phyloP scores from a whole-genome alignment of 2,329 filamentous ascomycete species.

The Botryotinia calthae region DNA sequence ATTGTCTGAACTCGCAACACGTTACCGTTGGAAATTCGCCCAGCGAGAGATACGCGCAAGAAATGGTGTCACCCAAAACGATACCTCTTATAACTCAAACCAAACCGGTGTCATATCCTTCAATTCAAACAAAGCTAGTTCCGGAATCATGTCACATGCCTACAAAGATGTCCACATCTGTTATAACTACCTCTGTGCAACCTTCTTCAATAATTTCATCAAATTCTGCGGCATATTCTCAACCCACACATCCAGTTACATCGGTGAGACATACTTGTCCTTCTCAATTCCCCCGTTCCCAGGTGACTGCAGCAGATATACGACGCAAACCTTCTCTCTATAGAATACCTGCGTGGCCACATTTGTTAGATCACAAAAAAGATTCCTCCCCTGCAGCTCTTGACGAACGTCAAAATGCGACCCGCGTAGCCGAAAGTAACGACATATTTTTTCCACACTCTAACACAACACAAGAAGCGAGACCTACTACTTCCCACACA shows the following conservation, averaged over 20 bases:
- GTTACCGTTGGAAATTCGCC: not conserved
- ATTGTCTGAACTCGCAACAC: not conserved
- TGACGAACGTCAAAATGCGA: not conserved
- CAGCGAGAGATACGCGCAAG: not conserved
- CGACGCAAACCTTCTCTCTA: constrained; percentile 35
- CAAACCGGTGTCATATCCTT: not conserved
- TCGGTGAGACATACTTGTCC: not conserved
- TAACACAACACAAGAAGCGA: not conserved
- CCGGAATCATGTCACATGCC: not conserved
- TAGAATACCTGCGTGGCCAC: constrained; percentile 30
- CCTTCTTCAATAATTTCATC: not conserved
- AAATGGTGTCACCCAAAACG: constrained; percentile 18
- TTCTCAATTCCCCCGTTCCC: not conserved
- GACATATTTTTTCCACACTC: not conserved
- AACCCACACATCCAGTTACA: not conserved
- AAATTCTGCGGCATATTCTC: not conserved
- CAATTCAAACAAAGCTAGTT: not conserved
- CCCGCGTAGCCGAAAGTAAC: no score
- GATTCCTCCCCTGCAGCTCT: not conserved
- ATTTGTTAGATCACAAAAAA: not conserved
- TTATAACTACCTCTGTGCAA: not conserved
- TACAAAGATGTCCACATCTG: not conserved
- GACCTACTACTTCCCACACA: not conserved
- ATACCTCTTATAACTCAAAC: constrained; percentile 21
- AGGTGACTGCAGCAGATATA: constrained; percentile 25